Evolutionary conservation across 164 flowering plant genomes (phyloP), one percentile per base, ranked within the genome.

Genomic region (Stephania cephalantha): DNA sequence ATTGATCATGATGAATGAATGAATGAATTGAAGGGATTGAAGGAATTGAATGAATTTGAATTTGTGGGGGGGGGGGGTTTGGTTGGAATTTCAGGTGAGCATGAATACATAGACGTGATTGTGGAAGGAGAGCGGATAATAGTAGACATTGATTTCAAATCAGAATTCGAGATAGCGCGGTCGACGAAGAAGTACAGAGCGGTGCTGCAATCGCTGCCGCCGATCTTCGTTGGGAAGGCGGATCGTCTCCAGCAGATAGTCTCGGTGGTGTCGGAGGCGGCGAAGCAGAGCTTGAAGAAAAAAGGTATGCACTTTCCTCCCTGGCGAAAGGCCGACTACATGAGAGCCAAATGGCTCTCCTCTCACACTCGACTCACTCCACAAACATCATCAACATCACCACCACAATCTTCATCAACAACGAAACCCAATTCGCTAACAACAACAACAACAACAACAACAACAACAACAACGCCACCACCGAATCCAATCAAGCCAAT

Each of bases 111-210:
- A 12, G 98, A 95, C 68, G 98, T 84, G 85, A 82, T 87, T 3
- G 78, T 87, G 0, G 87, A 84, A 30, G 86, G 86, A 0, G 96
- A 90, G 71, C 74, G 98, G 52, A n/a, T 89, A 74, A 65, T 95
- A 29, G 72, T 95, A 55, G 99, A 95, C 82, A 81, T 93, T 9
- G 99, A 93, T 55, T 95, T 93, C 83, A 71, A 89, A 80, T 93
- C 99, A 15, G 96, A 95, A 78, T 95, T 95, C 72, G 95, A 90
- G 75, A 93, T 91, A 31, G 99, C 98, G 8, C 82, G 98, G 46
- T 80, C 99, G 13, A 91, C 98, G 20, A 84, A 85, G 72, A 78
- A 77, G 18, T 95, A 95, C 85, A 86, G 84, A 75, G 74, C 85
- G 0, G 80, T 93, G 67, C 88, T 95, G 46, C 96, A 90, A 71